Conservation (phyloP, 176 grass and related monocot species). For the Lolium multiflorum region DNA sequence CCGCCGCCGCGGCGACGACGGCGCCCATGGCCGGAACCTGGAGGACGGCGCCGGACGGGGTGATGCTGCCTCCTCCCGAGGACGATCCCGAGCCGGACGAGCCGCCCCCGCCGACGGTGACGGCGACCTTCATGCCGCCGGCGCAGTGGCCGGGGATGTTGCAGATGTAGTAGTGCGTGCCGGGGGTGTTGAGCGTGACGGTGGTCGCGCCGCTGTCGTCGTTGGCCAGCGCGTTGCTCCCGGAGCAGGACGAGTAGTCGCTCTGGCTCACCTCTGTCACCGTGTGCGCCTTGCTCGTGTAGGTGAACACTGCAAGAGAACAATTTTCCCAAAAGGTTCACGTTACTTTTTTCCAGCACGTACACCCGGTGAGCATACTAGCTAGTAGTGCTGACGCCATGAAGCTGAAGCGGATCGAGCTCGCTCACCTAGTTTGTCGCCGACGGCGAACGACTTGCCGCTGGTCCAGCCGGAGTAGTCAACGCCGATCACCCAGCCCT, state of each 20-base stretch:
- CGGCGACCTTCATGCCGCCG: slow-evolving; percentile 68
- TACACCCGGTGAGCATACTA: background rate
- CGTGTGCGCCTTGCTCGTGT: slow-evolving; percentile 56
- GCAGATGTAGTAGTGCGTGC: slow-evolving; percentile 82
- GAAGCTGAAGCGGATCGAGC: background rate
- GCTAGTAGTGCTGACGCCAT: background rate
- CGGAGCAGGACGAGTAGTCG: slow-evolving; percentile 68
- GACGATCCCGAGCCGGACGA: slow-evolving; percentile 1
- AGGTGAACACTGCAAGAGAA: slow-evolving; percentile 68
- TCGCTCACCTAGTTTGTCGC: slow-evolving; percentile 63
- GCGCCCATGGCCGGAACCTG: slow-evolving; percentile 16
- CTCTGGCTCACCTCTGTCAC: slow-evolving; percentile 71
- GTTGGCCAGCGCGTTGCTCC: slow-evolving; percentile 54
- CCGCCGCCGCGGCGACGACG: slow-evolving; percentile 23
- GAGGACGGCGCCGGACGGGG: background rate
- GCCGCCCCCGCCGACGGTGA: slow-evolving; percentile 40
- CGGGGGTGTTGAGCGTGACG: slow-evolving; percentile 46
- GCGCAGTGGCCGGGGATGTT: slow-evolving; percentile 66
- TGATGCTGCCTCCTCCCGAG: background rate
- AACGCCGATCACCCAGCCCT: slow-evolving; percentile 56
- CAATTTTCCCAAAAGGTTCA: background rate
- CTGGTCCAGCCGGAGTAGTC: slow-evolving; percentile 66
- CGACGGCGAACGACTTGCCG: slow-evolving; percentile 48
- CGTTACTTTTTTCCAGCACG: background rate
- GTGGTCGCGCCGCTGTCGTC: slow-evolving; percentile 50